These are phyloP conservation scores for Metschnikowia arizonensis DNA, from an alignment of 805 yeast genomes.

Conservation along the genomic window DNA sequence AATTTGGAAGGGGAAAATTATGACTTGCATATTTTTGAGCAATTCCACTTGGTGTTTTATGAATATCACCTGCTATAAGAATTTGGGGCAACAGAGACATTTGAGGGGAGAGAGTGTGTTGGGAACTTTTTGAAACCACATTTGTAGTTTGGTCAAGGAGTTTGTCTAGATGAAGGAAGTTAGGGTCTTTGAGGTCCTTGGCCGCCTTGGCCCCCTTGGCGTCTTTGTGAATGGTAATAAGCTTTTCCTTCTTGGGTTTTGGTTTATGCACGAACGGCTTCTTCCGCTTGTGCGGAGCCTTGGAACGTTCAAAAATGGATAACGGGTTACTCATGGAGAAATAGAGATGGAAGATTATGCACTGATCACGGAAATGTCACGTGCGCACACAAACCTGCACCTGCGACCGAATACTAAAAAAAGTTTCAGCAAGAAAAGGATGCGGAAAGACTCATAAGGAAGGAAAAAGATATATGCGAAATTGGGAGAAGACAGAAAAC, in stretches of 20 bases:
- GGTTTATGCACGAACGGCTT: constrained; percentile 11
- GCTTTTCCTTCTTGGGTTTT: constrained; percentile 1
- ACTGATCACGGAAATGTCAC: neutral
- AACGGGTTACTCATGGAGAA: constrained; percentile 1
- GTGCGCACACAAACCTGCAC: neutral
- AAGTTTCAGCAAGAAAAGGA: too few species aligned
- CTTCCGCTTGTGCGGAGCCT: constrained; percentile 8
- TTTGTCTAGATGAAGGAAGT: constrained; percentile 9
- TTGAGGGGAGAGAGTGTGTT: neutral
- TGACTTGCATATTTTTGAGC: constrained; percentile 17
- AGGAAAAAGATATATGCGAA: too few species aligned
- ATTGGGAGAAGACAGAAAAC: too few species aligned
- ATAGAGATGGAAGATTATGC: neutral
- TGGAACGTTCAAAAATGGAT: constrained; percentile 4
- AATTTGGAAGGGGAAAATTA: constrained; percentile 23
- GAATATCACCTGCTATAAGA: constrained; percentile 7
- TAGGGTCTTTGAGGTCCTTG: neutral
- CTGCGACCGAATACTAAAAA: too few species aligned
- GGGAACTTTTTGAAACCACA: too few species aligned
- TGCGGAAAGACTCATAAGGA: too few species aligned
- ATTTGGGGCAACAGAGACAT: constrained; percentile 6
- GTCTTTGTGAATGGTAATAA: neutral
- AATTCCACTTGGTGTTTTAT: constrained; percentile 3
- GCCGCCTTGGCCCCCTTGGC: too few species aligned
- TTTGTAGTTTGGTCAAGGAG: neutral